Conservation (phyloP, 257 asterid genomes). For the Plectranthus barbatus region DNA sequence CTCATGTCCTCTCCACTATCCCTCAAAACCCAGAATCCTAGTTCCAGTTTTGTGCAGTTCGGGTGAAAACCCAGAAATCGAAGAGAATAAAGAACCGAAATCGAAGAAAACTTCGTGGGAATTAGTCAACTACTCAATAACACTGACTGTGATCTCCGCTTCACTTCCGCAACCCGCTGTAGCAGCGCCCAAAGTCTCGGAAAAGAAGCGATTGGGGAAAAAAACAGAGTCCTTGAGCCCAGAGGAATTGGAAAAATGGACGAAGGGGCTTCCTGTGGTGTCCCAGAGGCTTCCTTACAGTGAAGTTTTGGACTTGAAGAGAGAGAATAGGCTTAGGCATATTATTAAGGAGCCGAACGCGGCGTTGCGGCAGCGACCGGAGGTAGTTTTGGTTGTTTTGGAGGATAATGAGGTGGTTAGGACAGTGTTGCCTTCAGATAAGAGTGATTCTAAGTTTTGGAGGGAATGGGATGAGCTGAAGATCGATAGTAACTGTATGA, state of each 20-base stretch:
- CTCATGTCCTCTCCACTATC: slow-evolving; percentile 13
- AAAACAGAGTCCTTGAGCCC: slow-evolving; percentile 47
- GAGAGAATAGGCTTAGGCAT: slow-evolving; percentile 67
- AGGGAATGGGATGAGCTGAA: slow-evolving; percentile 65
- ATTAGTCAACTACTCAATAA: slow-evolving; percentile 50
- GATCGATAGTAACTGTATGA: slow-evolving; percentile 63
- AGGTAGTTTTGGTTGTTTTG: slow-evolving; percentile 79
- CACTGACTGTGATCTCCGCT: slow-evolving; percentile 62
- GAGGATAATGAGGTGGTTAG: slow-evolving; percentile 80
- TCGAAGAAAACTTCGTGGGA: slow-evolving; percentile 25
- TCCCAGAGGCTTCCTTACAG: slow-evolving; percentile 63
- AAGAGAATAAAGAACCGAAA: slow-evolving; percentile 28
- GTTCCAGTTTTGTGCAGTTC: slow-evolving; percentile 31
- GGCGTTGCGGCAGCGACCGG: slow-evolving; percentile 51
- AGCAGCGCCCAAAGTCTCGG: slow-evolving; percentile 64
- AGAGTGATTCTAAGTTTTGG: slow-evolving; percentile 76
- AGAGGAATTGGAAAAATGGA: slow-evolving; percentile 68
- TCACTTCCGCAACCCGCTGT: slow-evolving; percentile 52
- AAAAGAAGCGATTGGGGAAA: slow-evolving; percentile 33
- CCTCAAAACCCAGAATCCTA: slow-evolving; percentile 20
- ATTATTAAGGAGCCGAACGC: slow-evolving; percentile 52
- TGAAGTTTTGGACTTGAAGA: slow-evolving; percentile 58
- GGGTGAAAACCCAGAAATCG: slow-evolving; percentile 1
- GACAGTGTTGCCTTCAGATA: slow-evolving; percentile 70
- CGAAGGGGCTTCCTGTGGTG: slow-evolving; percentile 78